Percentiles rank a stretch among this genome's conserved stretches.
Conservation (phyloP, 176 grass and related monocot genomes). For the Oryza brachyantha region DNA sequence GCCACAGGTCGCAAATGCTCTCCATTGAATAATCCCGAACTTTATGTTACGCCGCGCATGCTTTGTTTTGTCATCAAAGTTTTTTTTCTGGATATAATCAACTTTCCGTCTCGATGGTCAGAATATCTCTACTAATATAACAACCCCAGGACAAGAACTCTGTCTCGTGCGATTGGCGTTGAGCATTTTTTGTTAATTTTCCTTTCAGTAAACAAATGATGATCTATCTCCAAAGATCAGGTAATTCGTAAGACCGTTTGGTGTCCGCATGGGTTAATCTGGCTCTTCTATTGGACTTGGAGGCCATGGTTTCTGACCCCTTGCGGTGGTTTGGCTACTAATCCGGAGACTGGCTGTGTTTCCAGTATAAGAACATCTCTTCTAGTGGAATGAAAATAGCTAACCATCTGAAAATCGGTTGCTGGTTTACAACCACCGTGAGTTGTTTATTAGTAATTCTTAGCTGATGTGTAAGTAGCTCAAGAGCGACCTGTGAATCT, state of each 20-base stretch:
- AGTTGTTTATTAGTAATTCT: background rate
- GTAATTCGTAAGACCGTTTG: background rate
- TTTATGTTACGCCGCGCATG: slow-evolving; percentile 26
- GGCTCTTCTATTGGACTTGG: slow-evolving; percentile 14
- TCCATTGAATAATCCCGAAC: slow-evolving; percentile 8
- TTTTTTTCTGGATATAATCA: background rate
- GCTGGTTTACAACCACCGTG: background rate
- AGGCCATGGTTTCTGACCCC: slow-evolving; percentile 19
- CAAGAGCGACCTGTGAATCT: background rate
- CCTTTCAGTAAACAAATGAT: slow-evolving; percentile 1
- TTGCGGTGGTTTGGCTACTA: background rate
- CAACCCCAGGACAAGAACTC: background rate
- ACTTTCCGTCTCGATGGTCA: background rate
- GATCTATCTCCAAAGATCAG: slow-evolving; percentile 1
- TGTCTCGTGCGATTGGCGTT: background rate
- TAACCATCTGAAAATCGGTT: background rate
- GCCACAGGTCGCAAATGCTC: background rate
- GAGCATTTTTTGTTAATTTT: background rate
- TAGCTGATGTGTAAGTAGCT: background rate
- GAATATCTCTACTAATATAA: background rate
- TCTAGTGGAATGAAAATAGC: too few relatives aligned
- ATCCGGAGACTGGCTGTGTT: background rate
- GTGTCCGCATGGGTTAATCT: background rate
- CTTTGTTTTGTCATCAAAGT: slow-evolving; percentile 31
- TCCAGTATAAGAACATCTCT: too few relatives aligned